A percentile compares a stretch with the other conserved stretches of the same genome.
Conservation (phyloP, 2,329 filamentous ascomycete genomes). For the Aureobasidium sp. region DNA sequence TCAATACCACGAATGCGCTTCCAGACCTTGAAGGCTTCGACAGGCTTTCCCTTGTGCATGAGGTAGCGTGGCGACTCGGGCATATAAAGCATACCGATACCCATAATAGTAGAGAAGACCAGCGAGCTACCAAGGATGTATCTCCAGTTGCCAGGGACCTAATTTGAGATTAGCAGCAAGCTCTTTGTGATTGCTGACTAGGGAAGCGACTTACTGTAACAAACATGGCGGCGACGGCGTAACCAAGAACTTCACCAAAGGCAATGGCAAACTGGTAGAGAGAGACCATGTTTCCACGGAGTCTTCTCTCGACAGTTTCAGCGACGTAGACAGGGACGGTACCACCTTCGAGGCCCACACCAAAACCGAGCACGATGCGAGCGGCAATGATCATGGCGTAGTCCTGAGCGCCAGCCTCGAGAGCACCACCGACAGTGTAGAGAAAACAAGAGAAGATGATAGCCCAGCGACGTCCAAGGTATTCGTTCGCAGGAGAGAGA, state of each 20-base stretch:
- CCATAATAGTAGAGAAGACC: constrained; percentile 21
- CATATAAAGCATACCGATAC: constrained; percentile 61
- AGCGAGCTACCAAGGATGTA: constrained; percentile 56
- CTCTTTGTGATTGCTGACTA: background rate
- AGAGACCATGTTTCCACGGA: constrained; percentile 66
- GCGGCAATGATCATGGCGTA: constrained; percentile 65
- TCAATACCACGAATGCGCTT: constrained; percentile 61
- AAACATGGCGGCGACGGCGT: constrained; percentile 67
- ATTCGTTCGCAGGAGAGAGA: constrained; percentile 61
- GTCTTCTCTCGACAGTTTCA: constrained; percentile 59
- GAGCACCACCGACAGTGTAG: constrained; percentile 62
- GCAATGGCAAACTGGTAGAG: constrained; percentile 73
- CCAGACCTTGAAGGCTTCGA: constrained; percentile 63
- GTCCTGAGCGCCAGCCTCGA: constrained; percentile 61
- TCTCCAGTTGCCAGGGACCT: constrained; percentile 55
- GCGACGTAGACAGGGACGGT: constrained; percentile 70
- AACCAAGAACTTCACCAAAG: constrained; percentile 65
- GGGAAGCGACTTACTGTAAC: constrained; percentile 45
- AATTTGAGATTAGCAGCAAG: background rate
- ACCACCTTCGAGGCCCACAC: constrained; percentile 64
- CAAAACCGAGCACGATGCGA: constrained; percentile 62
- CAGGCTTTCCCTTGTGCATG: constrained; percentile 57
- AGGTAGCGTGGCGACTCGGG: constrained; percentile 63
- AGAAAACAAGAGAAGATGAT: constrained; percentile 63
- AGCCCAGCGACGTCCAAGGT: constrained; percentile 58